These are phyloP conservation scores for Talaromyces islandicus DNA, from an alignment of 2,329 filamentous ascomycete species.

Conservation along the genomic window DNA sequence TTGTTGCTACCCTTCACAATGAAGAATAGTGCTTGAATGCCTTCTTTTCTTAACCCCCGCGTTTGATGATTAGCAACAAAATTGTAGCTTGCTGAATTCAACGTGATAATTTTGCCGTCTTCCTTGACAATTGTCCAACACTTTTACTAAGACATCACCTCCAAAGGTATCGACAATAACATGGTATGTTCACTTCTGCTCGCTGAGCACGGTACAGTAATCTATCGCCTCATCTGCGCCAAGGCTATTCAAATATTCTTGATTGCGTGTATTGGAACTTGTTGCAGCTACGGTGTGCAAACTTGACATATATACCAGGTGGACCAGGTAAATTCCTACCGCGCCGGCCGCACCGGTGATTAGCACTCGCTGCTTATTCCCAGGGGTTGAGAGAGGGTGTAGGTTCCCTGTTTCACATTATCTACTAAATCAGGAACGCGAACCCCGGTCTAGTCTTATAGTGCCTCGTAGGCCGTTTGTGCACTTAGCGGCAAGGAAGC, in stretches of 20 bases:
- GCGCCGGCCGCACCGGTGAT: conserved; percentile 24
- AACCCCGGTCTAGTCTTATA: conserved; percentile 22
- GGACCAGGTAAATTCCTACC: conserved; percentile 32
- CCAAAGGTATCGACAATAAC: conserved; percentile 23
- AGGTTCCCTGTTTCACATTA: neutral
- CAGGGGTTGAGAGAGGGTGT: conserved; percentile 21
- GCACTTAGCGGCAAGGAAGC: conserved; percentile 1
- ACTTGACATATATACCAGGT: conserved; percentile 29
- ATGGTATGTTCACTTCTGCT: conserved; percentile 13
- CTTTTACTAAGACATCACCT: conserved; percentile 14
- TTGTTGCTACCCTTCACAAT: conserved; percentile 15
- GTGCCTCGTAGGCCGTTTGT: conserved; percentile 4
- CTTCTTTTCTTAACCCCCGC: conserved; percentile 13
- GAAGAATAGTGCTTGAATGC: conserved; percentile 19
- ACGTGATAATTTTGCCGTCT: conserved; percentile 17
- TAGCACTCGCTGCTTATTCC: conserved; percentile 1
- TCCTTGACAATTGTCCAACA: conserved; percentile 18
- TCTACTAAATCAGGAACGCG: neutral
- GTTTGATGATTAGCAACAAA: conserved; percentile 21
- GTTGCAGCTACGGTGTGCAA: conserved; percentile 28
- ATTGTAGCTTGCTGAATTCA: conserved; percentile 24
- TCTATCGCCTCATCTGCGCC: conserved; percentile 36
- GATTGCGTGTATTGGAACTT: conserved; percentile 29
- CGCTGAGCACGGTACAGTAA: conserved; percentile 20
- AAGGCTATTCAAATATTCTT: conserved; percentile 25